Evolutionary conservation across 1,284 basidiomycete species (phyloP).

Genomic region (Fomitiporia mediterranea): DNA sequence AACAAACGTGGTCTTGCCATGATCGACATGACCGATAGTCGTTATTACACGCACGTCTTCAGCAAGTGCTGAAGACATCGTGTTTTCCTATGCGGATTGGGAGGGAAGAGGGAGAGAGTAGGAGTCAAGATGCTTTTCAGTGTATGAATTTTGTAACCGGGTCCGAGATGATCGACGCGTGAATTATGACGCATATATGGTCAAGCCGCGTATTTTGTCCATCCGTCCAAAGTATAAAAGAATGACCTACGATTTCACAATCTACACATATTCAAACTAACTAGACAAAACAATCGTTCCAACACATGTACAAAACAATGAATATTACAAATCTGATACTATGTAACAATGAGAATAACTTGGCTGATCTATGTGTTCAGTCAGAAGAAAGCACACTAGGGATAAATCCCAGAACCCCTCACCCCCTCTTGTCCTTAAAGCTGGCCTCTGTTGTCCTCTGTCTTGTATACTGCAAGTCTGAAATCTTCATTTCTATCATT

Average conservation of each 20-base stretch:
- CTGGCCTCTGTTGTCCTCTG: no score
- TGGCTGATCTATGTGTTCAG: no score
- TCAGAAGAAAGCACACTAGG: background rate
- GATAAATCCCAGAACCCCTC: no score
- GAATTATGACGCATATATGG: background rate
- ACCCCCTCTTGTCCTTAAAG: no score
- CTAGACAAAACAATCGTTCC: no score
- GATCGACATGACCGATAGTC: slow-evolving; percentile 82
- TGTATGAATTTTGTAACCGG: background rate
- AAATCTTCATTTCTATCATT: no score
- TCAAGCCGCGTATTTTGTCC: background rate
- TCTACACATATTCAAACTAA: no score
- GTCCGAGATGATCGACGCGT: background rate
- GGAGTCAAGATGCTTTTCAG: background rate
- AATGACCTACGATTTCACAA: no score
- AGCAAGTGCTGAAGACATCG: slow-evolving; percentile 46
- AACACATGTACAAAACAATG: no score
- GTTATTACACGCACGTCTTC: slow-evolving; percentile 70
- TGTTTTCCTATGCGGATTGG: background rate
- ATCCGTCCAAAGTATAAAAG: background rate
- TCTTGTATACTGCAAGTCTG: no score
- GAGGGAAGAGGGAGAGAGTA: background rate
- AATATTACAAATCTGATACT: no score
- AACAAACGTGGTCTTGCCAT: slow-evolving; percentile 94
- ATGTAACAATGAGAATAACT: no score